A percentile compares a stretch with the other conserved stretches of the same genome.
phyloP scores from a whole-genome alignment of 495 filamentous ascomycete species.

The Penicillium maclennaniae region DNA sequence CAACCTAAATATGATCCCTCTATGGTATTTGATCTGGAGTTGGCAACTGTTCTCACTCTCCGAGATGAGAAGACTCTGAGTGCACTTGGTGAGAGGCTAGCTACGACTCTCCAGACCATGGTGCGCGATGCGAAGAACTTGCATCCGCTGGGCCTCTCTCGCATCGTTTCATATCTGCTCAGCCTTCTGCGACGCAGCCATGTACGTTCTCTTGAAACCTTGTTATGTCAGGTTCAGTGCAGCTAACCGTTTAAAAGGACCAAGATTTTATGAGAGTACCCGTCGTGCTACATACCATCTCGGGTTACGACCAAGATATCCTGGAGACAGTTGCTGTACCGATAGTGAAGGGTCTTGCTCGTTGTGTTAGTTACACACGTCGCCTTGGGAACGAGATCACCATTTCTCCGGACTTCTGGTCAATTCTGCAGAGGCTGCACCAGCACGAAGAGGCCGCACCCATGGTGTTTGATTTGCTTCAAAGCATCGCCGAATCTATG shows the following conservation, averaged over 20 bases:
- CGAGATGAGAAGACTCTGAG: slow-evolving; percentile 69
- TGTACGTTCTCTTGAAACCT: slow-evolving; percentile 48
- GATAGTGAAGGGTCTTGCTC: slow-evolving; percentile 70
- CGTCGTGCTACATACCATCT: slow-evolving; percentile 88
- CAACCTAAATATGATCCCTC: slow-evolving; percentile 76
- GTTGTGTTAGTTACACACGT: slow-evolving; percentile 72
- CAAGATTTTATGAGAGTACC: slow-evolving; percentile 88
- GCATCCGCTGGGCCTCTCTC: slow-evolving; percentile 75
- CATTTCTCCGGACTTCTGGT: slow-evolving; percentile 96
- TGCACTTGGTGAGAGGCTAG: slow-evolving; percentile 69
- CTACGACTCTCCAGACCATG: slow-evolving; percentile 73
- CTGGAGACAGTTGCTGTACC: slow-evolving; percentile 71
- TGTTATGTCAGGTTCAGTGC: not conserved
- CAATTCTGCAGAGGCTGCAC: slow-evolving; percentile 74
- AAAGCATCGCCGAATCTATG: slow-evolving; percentile 60
- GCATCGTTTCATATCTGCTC: slow-evolving; percentile 82
- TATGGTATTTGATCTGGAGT: slow-evolving; percentile 81
- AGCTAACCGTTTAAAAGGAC: slow-evolving; percentile 54
- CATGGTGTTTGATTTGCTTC: slow-evolving; percentile 78
- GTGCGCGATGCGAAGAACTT: slow-evolving; percentile 73
- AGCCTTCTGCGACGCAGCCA: slow-evolving; percentile 81
- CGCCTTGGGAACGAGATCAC: slow-evolving; percentile 86
- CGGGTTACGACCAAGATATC: slow-evolving; percentile 73
- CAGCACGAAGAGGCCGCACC: slow-evolving; percentile 62
- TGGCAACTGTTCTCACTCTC: slow-evolving; percentile 79